Evolutionary conservation across 1,284 basidiomycete genomes (phyloP), one percentile per base, ranked within the genome.

Genomic region (Trametes polyzona): DNA sequence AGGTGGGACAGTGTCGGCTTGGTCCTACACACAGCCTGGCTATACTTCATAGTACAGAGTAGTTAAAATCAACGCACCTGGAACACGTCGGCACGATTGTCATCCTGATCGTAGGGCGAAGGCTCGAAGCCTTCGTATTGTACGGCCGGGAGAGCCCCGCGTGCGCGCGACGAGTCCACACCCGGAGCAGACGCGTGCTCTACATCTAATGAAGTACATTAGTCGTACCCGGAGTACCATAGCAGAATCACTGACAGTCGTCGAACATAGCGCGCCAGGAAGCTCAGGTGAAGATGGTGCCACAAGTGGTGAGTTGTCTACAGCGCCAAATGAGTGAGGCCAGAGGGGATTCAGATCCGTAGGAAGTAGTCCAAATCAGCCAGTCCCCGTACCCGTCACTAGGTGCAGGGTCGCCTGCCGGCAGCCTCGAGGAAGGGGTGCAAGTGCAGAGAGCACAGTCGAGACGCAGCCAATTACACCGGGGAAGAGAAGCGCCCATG

Each of bases 51-150:
- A 26, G 14, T 21, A 37, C 44, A 19, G 21, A 9, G 10, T 27
- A 21, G 1, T 10, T 7, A 47, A n/a, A 30, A 14, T 29, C 55
- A 50, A 52, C 58, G 52, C 44, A 74, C 82, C 63, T 84, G 81
- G 42, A 71, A 49, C 19, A 75, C 67, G 49, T 80, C 80, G 21
- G 73, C 75, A 47, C 72, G 73, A 32, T 70, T 65, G 64, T 84
- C 82, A 63, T 83, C 78, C 46, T 75, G 70, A 29, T 81, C 80
- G 62, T 82, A 81, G 4, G 84, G 81, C 23, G 85, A 85, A 21
- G 83, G 82, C 72, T 96, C 94, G 67, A 94, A 96, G 11, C 93
- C 94, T 69, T 96, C 90, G 67, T 91, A 95, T 52, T 90, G 84
- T 30, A 95, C 74, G 39, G 84, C 73, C 5, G 83, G 81, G 21